Evolutionary conservation across 306 rosid species (phyloP).

Genomic region (Castanea crenata): DNA sequence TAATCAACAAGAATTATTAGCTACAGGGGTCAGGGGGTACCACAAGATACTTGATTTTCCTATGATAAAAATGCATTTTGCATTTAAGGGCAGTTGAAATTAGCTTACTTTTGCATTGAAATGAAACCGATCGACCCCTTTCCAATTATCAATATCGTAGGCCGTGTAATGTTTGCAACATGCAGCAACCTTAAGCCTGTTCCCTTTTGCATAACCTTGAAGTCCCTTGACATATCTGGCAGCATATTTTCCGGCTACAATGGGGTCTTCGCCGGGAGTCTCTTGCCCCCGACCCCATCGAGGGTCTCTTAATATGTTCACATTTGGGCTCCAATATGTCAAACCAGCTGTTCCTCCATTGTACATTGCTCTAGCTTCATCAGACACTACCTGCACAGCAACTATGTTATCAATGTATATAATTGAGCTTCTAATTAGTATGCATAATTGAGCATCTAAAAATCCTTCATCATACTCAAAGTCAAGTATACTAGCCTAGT

Average conservation of each 20-base stretch:
- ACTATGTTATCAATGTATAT: background rate
- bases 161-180: conserved; percentile 95
- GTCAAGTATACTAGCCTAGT: background rate
- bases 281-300: conserved; percentile 98
- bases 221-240: conserved; percentile 74
- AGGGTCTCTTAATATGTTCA: conserved; percentile 87
- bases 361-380: conserved; percentile 96
- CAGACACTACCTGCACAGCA: conserved; percentile 67
- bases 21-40: too few species aligned
- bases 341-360: conserved; percentile 82
- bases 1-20: too few species aligned
- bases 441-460: background rate
- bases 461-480: background rate
- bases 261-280: conserved; percentile 90
- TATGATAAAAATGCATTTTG: too few species aligned
- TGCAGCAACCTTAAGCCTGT: conserved; percentile 86
- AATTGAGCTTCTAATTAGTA: too few species aligned
- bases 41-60: too few species aligned
- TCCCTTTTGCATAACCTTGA: conserved; percentile 62
- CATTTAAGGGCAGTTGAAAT: too few species aligned
- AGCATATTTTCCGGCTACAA: conserved; percentile 62
- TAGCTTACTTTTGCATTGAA: conserved; percentile 76
- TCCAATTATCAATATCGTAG: conserved; percentile 95
- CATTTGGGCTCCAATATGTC: conserved; percentile 94
- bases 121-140: conserved; percentile 69